Evolutionary conservation across 805 yeast genomes (phyloP).

Genomic region (Yamadazyma sp.): DNA sequence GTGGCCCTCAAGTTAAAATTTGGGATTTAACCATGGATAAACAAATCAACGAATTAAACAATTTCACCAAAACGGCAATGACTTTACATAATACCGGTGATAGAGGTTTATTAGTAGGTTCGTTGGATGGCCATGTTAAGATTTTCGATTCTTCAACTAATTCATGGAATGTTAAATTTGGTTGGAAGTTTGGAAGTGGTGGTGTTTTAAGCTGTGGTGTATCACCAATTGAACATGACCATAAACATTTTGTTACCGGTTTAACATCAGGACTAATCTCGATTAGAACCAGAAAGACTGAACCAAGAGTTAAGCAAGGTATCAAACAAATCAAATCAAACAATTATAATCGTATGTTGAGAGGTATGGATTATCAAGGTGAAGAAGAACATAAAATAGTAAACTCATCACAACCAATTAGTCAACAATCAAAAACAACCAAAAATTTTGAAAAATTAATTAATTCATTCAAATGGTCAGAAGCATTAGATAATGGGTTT

Average conservation of each 20-base stretch:
- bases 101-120: slow-evolving; percentile 85
- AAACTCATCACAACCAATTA: slow-evolving; percentile 47
- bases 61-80: slow-evolving; percentile 93
- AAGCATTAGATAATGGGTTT: slow-evolving; percentile 87
- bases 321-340: slow-evolving; percentile 50
- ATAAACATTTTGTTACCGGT: slow-evolving; percentile 88
- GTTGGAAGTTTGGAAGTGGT: slow-evolving; percentile 91
- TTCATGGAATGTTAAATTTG: slow-evolving; percentile 86
- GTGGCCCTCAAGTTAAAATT: slow-evolving; percentile 77
- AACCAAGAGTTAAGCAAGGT: slow-evolving; percentile 52
- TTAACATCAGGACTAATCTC: slow-evolving; percentile 85
- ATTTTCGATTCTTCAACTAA: slow-evolving; percentile 75
- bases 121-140: slow-evolving; percentile 96
- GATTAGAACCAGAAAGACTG: slow-evolving; percentile 80
- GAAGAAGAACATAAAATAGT: slow-evolving; percentile 77
- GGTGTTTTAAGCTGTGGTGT: slow-evolving; percentile 88
- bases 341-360: slow-evolving; percentile 76
- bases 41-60: slow-evolving; percentile 68
- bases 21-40: slow-evolving; percentile 88
- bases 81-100: slow-evolving; percentile 72
- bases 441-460: slow-evolving; percentile 80
- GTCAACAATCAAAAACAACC: slow-evolving; percentile 52
- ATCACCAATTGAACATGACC: slow-evolving; percentile 59
- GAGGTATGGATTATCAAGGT: slow-evolving; percentile 89
- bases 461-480: slow-evolving; percentile 87